These are phyloP conservation scores for Cupressus sempervirens DNA, from an alignment of 75 land plant genomes.

Conservation along the genomic window DNA sequence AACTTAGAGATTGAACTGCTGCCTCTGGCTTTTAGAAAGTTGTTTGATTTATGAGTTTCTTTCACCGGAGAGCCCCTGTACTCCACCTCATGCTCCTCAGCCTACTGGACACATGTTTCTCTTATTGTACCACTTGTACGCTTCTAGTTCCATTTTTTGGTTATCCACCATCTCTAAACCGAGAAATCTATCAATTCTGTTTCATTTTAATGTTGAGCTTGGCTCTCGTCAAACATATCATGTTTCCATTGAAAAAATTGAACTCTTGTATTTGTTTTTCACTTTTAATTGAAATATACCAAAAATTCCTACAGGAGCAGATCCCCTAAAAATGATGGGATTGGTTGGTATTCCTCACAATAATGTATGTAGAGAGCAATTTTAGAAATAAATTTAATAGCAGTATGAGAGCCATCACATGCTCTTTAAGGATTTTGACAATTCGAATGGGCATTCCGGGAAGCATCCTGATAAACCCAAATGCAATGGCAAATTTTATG, in stretches of 20 bases:
- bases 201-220: not conserved
- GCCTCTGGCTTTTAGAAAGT: not conserved
- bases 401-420: constrained; percentile 16
- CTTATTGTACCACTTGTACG: not conserved
- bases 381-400: constrained; percentile 17
- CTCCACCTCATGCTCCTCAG: not conserved
- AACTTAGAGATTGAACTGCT: not conserved
- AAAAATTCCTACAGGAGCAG: constrained; percentile 19
- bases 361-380: constrained; percentile 9
- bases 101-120: not conserved
- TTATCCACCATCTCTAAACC: not conserved
- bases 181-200: not conserved
- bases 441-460: constrained; percentile 15
- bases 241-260: not conserved
- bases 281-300: constrained; percentile 4
- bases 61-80: not conserved
- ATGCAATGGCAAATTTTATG: constrained; percentile 15
- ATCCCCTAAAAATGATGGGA: constrained; percentile 14
- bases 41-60: not conserved
- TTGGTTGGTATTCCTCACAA: constrained; percentile 4
- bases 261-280: not conserved
- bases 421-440: constrained; percentile 7
- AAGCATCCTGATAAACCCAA: constrained; percentile 12
- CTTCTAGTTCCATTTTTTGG: not conserved
- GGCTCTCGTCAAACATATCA: not conserved